Evolutionary conservation across 495 filamentous ascomycete species (phyloP), one percentile per base, ranked within the genome.

Genomic region (Aspergillus indologenus): DNA sequence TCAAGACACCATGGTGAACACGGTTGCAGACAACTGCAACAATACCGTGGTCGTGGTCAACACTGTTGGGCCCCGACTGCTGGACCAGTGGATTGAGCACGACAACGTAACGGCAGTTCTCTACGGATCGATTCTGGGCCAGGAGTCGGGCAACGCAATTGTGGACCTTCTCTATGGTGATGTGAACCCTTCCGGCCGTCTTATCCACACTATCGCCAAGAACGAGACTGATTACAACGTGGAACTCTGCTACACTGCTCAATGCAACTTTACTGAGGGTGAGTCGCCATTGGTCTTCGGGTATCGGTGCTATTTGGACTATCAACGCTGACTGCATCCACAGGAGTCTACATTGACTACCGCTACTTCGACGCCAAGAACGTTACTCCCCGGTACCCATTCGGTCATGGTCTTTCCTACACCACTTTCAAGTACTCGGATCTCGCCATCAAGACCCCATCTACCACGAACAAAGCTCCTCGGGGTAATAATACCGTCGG

Each of bases 121-220:
- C 45, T 80, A 82, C 79, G 52, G 85, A 76, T 23, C 81, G 80
- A 58, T 77, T 79, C 23, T 85, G 0, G 86, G 86, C 5, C 80
- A 88, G 61, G 83, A 85, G 55, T 79, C 76, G 5, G 86, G 86
- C 0, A 75, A 75, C 20, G 78, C 85, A 0, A 65, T 88, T 5
- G 75, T 80, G 2, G 71, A 79, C 6, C 63, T 90, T 17, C 70
- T 90, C 1, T 88, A 87, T 66, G 87, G 87, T 14, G 69, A 75
- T n/a, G 67, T 71, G 12, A 83, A 79, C 40, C 81, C 81, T 0
- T 85, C 79, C 1, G 89, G 88, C 18, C 83, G 86, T 42, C 76
- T 92, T 3, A 85, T 87, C 0, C 91, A 91, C 63, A 91, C 87
- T 0, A 81, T 92, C 12, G 86, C 86, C 3, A 77, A 78, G 21